Evolutionary conservation across 2,329 filamentous ascomycete genomes (phyloP).

Genomic region (Microdochium nivale): DNA sequence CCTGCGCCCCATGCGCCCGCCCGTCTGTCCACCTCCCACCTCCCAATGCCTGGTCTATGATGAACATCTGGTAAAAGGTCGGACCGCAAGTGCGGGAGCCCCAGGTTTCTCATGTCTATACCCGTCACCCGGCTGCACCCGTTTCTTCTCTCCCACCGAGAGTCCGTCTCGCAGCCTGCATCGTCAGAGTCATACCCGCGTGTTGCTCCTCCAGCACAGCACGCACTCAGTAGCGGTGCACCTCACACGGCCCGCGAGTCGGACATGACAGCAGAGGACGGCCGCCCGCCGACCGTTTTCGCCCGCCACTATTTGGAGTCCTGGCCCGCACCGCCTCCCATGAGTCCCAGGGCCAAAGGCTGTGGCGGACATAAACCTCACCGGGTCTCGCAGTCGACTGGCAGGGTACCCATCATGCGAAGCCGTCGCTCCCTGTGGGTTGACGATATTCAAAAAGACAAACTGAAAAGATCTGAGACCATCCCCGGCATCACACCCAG

Average conservation of each 20-base stretch:
- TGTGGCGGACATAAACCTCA: neutral
- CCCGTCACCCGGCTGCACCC: neutral
- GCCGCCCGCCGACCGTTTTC: neutral
- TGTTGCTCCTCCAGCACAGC: neutral
- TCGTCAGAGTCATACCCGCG: too few species aligned
- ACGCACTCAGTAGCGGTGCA: neutral
- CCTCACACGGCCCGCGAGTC: neutral
- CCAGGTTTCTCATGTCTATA: neutral
- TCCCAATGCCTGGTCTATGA: neutral
- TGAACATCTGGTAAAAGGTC: neutral
- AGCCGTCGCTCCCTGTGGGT: neutral
- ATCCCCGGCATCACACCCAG: neutral
- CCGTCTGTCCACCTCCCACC: neutral
- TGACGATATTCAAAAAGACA: neutral
- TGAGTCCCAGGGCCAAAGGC: neutral
- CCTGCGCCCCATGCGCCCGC: neutral
- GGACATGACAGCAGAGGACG: neutral
- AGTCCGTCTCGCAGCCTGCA: neutral
- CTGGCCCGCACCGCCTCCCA: neutral
- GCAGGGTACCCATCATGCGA: neutral
- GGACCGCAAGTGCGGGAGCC: neutral
- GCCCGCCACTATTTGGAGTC: neutral
- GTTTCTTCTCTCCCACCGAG: neutral
- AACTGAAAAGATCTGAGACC: conserved; percentile 1
- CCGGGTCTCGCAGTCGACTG: neutral